A percentile compares a stretch with the other conserved stretches of the same genome.
Evolutionary conservation across 164 flowering plant genomes (phyloP).

Genomic region (Echeveria elegans): DNA sequence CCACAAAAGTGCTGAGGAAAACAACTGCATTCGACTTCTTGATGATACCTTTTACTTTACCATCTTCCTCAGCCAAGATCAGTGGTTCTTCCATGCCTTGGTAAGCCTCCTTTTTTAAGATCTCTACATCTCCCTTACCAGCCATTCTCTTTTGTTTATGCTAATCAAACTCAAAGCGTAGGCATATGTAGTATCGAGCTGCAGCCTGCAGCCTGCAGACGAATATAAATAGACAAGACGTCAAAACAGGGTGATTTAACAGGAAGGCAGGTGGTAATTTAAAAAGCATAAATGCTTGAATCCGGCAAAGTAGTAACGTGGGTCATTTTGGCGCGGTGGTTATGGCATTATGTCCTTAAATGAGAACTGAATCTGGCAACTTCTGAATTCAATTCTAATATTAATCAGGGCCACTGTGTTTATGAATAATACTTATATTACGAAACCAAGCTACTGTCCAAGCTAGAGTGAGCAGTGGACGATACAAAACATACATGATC

Average conservation of each 20-base stretch:
- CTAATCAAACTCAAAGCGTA: not conserved
- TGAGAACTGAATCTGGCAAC: constrained; percentile 2
- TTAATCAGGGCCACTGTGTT: too few relatives aligned
- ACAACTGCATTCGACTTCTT: not conserved
- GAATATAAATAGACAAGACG: not conserved
- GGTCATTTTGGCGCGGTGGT: not conserved
- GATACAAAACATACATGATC: not conserved
- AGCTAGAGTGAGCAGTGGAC: not conserved
- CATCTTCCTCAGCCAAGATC: not conserved
- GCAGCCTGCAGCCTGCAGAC: too few relatives aligned
- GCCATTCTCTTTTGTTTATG: not conserved
- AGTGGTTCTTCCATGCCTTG: not conserved
- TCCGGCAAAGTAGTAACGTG: not conserved
- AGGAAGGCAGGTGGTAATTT: not conserved
- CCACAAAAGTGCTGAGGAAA: constrained; percentile 7
- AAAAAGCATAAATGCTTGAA: not conserved
- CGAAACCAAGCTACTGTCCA: not conserved
- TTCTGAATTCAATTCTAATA: not conserved
- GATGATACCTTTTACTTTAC: not conserved
- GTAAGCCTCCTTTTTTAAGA: not conserved
- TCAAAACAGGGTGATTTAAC: not conserved
- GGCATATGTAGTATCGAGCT: too few relatives aligned
- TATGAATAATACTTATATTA: too few relatives aligned
- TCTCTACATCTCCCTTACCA: not conserved
- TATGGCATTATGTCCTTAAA: not conserved